Percentiles rank a stretch among this genome's conserved stretches.
phyloP scores from a whole-genome alignment of 495 filamentous ascomycete genomes.

The Aspergillus conjunctus region DNA sequence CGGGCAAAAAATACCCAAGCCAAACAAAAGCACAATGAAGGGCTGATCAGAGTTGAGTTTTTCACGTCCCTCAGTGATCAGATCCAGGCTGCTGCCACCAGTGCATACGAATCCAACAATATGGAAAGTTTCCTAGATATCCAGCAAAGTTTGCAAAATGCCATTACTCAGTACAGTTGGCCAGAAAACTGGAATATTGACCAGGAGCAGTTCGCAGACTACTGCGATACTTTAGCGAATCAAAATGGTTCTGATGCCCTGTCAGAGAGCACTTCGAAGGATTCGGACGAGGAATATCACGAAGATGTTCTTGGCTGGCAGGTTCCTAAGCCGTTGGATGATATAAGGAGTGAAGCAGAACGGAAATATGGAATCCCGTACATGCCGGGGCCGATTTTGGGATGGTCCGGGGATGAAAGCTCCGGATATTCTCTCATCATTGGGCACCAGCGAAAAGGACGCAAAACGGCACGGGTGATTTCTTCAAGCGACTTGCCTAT shows the following conservation, averaged over 20 bases:
- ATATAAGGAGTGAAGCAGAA: background rate
- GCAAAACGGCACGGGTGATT: background rate
- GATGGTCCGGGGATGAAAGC: background rate
- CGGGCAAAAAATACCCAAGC: background rate
- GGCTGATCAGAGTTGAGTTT: background rate
- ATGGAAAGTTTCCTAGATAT: background rate
- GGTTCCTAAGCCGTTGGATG: background rate
- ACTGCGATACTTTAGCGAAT: background rate
- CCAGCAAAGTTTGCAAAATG: background rate
- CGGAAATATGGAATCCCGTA: background rate
- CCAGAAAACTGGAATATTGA: conserved; percentile 3
- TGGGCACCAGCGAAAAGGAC: background rate
- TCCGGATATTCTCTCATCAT: background rate
- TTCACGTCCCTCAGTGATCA: background rate
- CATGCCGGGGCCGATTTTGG: background rate
- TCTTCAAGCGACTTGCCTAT: background rate
- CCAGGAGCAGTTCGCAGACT: conserved; percentile 1
- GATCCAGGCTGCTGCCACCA: background rate
- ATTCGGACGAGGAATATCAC: background rate
- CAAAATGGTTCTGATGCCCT: background rate
- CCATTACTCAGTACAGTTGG: background rate
- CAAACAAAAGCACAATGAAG: background rate
- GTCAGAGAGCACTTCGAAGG: too few species aligned
- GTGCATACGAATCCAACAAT: background rate
- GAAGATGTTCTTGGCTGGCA: background rate